Percentiles rank a stretch among this genome's conserved stretches.
These are phyloP conservation scores for Rhizophora apiculata DNA, from an alignment of 345 rosid genomes.

Conservation along the genomic window DNA sequence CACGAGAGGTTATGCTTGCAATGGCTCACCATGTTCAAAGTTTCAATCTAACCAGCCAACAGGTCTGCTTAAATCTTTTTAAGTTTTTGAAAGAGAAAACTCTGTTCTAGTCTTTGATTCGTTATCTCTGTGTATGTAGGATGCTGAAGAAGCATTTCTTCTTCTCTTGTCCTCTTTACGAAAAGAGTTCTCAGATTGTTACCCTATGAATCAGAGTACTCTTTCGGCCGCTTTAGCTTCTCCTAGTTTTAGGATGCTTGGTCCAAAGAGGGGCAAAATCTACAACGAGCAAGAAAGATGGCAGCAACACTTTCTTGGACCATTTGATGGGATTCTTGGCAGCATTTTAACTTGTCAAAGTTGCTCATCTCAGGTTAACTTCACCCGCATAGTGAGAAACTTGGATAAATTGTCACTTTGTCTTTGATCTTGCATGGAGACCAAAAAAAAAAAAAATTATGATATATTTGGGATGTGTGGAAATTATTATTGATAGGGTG, in stretches of 20 bases:
- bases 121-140: constrained; percentile 39
- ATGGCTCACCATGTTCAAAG: constrained; percentile 49
- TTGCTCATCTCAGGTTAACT: constrained; percentile 71
- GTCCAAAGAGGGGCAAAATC: constrained; percentile 28
- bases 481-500: background rate
- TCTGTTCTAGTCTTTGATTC: constrained; percentile 12
- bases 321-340: constrained; percentile 75
- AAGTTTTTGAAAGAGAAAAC: background rate
- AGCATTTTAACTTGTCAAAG: constrained; percentile 66
- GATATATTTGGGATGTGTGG: background rate
- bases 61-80: constrained; percentile 41
- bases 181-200: constrained; percentile 59
- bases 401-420: background rate
- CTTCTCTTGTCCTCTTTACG: constrained; percentile 72
- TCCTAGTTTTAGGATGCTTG: constrained; percentile 48
- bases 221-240: constrained; percentile 43
- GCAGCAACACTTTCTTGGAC: constrained; percentile 80
- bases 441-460: background rate
- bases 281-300: constrained; percentile 63
- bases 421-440: background rate
- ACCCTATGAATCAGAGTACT: constrained; percentile 42
- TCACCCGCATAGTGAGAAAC: constrained; percentile 9
- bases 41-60: constrained; percentile 74
- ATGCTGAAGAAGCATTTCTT: constrained; percentile 91
- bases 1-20: constrained; percentile 67